Percentiles rank a stretch among this genome's conserved stretches.
These are phyloP conservation scores for Wilcoxina mikolae DNA, from an alignment of 495 filamentous ascomycete species.

Conservation along the genomic window DNA sequence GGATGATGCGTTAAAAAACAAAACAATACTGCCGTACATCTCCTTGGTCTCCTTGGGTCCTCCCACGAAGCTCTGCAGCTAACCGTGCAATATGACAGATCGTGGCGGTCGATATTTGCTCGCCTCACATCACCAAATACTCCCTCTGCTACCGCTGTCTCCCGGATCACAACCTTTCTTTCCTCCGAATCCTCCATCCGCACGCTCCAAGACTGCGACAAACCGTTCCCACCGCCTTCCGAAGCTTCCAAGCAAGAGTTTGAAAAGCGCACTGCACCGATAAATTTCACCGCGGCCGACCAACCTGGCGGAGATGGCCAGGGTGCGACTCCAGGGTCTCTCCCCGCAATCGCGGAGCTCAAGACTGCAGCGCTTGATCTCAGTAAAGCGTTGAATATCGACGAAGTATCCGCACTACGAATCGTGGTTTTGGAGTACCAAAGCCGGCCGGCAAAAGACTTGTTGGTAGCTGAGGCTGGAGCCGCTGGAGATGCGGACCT, in stretches of 20 bases:
- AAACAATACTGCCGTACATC: constrained; percentile 23
- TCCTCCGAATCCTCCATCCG: constrained; percentile 48
- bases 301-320: constrained; percentile 25
- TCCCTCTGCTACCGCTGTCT: constrained; percentile 14
- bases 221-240: constrained; percentile 45
- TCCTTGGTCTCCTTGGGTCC: neutral
- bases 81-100: constrained; percentile 8
- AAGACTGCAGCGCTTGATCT: constrained; percentile 80
- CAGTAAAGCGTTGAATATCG: constrained; percentile 55
- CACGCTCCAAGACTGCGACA: constrained; percentile 17
- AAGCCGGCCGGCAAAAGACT: constrained; percentile 32
- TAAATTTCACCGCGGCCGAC: constrained; percentile 59
- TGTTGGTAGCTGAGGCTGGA: constrained; percentile 13
- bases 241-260: constrained; percentile 54
- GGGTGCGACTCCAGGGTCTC: neutral
- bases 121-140: constrained; percentile 20
- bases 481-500: constrained; percentile 7
- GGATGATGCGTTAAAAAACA: constrained; percentile 26
- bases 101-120: constrained; percentile 26
- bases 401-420: constrained; percentile 70
- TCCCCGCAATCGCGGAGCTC: constrained; percentile 48
- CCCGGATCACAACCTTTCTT: constrained; percentile 32
- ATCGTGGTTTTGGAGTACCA: constrained; percentile 76
- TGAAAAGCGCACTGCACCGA: constrained; percentile 78
- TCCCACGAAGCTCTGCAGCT: constrained; percentile 1